These are phyloP conservation scores for Parathielavia appendiculata DNA, from an alignment of 495 filamentous ascomycete species.

Conservation along the genomic window DNA sequence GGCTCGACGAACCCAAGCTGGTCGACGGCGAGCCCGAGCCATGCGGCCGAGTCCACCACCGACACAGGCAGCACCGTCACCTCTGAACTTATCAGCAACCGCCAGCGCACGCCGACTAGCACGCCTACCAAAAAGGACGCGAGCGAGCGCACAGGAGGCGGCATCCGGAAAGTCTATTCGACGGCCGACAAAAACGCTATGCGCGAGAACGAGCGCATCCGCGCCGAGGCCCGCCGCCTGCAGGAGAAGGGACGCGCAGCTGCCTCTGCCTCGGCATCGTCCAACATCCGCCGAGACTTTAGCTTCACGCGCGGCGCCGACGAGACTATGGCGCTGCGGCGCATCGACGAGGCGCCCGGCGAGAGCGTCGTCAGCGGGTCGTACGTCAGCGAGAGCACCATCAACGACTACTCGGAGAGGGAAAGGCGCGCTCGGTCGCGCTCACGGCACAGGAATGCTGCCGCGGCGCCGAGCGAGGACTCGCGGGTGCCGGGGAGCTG, in stretches of 20 bases:
- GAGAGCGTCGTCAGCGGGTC: slow-evolving; percentile 16
- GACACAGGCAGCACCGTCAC: slow-evolving; percentile 54
- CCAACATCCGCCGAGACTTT: slow-evolving; percentile 39
- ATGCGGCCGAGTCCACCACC: slow-evolving; percentile 34
- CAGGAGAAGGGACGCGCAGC: slow-evolving; percentile 39
- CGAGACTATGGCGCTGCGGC: slow-evolving; percentile 32
- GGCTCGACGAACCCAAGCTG: slow-evolving; percentile 50
- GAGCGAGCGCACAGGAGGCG: slow-evolving; percentile 31
- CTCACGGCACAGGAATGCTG: slow-evolving; percentile 14
- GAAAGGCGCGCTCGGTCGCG: background rate
- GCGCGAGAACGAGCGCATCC: slow-evolving; percentile 44
- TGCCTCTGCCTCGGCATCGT: slow-evolving; percentile 11
- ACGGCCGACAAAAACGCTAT: slow-evolving; percentile 42
- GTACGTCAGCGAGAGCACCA: background rate
- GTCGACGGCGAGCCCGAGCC: slow-evolving; percentile 32
- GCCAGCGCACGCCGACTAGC: slow-evolving; percentile 49
- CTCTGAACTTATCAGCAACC: slow-evolving; percentile 47
- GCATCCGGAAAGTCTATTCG: slow-evolving; percentile 54
- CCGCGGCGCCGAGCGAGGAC: slow-evolving; percentile 2
- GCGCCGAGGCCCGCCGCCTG: slow-evolving; percentile 44
- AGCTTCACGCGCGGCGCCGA: slow-evolving; percentile 44
- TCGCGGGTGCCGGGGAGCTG: slow-evolving; percentile 47
- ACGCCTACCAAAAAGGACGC: slow-evolving; percentile 45
- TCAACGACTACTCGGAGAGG: background rate
- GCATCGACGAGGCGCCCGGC: slow-evolving; percentile 25